Evolutionary conservation across 2,329 filamentous ascomycete genomes (phyloP), one percentile per base, ranked within the genome.

Genomic region (Fusarium cyanostomum): DNA sequence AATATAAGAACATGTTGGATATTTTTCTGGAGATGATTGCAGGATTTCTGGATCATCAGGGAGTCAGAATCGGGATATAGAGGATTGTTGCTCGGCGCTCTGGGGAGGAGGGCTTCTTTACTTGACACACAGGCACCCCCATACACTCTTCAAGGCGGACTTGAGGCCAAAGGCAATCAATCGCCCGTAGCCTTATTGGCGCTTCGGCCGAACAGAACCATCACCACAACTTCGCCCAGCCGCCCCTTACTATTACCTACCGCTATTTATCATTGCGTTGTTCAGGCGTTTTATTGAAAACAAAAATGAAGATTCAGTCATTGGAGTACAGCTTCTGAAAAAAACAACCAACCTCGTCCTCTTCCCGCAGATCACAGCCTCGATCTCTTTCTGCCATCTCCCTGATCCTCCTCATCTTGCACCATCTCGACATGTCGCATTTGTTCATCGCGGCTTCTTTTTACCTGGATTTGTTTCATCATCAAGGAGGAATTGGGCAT

Each of bases 61-160:
- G 59, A 59, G 51, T 54, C 56, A 57, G 52, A 49, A 57, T 53
- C 52, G 46, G 61, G 62, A 66, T 66, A 70, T 69, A 65, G 66
- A 71, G 56, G 56, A 70, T 45, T 53, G 50, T 61, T 69, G 64
- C 68, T 70, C 66, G 68, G 62, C 66, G 64, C 62, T 58, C 37
- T 24, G 43, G 21, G 52, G 58, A 64, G 62, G 52, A 65, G 45
- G 58, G 48, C 34, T 50, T 33, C 9, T 48, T 50, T 38, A 41
- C 30, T 50, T 59, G 41, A 53, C 24, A 51, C 41, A 48, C 48
- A 35, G 43, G 16, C 35, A 35, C 37, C 21, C 49, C 34, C 43
- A 45, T 21, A 42, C 44, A 51, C 34, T 43, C 44, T 51, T 26
- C 38, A 38, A 51, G 21, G 30, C 34, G 26, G 34, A 56, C 35